These are phyloP conservation scores for Botrytis squamosa DNA, from an alignment of 2,329 filamentous ascomycete species.

Conservation along the genomic window DNA sequence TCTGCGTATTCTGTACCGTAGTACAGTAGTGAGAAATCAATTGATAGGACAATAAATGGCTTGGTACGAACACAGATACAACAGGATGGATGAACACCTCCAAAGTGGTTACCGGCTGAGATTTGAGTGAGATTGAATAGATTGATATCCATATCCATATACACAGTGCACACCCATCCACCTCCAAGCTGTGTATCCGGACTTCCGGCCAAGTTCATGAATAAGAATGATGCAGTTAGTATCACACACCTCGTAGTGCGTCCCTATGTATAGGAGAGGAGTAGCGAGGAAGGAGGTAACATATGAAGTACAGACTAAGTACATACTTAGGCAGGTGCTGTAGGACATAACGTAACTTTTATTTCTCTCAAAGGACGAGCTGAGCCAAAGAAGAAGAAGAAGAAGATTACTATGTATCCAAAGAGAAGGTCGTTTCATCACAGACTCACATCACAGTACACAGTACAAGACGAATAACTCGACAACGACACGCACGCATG, in stretches of 20 bases:
- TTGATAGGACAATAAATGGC: not conserved
- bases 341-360: not conserved
- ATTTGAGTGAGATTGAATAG: constrained; percentile 10
- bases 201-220: not conserved
- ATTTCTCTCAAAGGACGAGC: not conserved
- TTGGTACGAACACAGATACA: not conserved
- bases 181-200: not conserved
- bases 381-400: not conserved
- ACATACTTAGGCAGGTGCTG: not conserved
- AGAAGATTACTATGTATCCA: not conserved
- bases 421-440: not conserved
- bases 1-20: not conserved
- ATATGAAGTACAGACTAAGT: not conserved
- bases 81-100: not conserved
- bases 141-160: not conserved
- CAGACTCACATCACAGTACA: not conserved
- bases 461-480: not conserved
- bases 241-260: not conserved
- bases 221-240: not conserved
- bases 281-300: not conserved
- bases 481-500: not conserved
- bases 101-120: constrained; percentile 3
- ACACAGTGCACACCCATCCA: not conserved
- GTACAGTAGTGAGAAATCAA: not conserved
- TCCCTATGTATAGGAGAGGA: not conserved